These are phyloP conservation scores for Microbotryomycetes sp. DNA, from an alignment of 1,284 basidiomycete genomes.

Conservation along the genomic window DNA sequence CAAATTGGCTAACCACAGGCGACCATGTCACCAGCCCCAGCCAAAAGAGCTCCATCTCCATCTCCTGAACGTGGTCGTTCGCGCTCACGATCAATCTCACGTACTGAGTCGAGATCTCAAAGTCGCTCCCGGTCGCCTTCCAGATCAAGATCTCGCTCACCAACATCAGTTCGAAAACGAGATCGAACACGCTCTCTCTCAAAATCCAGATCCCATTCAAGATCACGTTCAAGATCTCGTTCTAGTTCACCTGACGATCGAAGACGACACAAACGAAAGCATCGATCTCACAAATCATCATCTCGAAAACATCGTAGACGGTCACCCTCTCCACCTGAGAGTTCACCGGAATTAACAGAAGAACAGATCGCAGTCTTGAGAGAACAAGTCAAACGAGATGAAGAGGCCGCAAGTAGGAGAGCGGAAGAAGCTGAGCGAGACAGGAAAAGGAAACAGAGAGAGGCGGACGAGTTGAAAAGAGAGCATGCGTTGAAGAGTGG, in stretches of 20 bases:
- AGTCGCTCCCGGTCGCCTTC: not conserved
- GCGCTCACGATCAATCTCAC: not conserved
- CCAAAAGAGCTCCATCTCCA: conserved; percentile 3
- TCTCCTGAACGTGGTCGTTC: conserved; percentile 1
- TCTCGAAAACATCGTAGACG: not conserved
- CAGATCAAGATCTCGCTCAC: not conserved
- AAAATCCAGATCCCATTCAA: conserved; percentile 2
- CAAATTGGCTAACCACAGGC: not conserved
- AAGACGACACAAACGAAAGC: conserved; percentile 14
- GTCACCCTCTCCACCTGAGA: not conserved
- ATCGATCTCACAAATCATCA: conserved; percentile 2
- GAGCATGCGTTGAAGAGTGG: conserved; percentile 6
- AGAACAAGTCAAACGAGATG: not conserved
- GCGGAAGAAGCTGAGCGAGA: not conserved
- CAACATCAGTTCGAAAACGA: not conserved
- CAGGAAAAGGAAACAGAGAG: not conserved
- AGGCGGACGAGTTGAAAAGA: conserved; percentile 12
- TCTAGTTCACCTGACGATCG: conserved; percentile 22
- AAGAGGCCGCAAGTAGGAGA: not conserved
- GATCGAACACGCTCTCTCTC: conserved; percentile 3
- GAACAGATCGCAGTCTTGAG: not conserved
- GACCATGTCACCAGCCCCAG: conserved; percentile 5
- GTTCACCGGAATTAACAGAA: not conserved
- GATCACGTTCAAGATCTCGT: not conserved
- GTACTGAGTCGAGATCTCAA: conserved; percentile 8